Evolutionary conservation across 208 protist species (phyloP).

Genomic region (Wallacemonas sp.): DNA sequence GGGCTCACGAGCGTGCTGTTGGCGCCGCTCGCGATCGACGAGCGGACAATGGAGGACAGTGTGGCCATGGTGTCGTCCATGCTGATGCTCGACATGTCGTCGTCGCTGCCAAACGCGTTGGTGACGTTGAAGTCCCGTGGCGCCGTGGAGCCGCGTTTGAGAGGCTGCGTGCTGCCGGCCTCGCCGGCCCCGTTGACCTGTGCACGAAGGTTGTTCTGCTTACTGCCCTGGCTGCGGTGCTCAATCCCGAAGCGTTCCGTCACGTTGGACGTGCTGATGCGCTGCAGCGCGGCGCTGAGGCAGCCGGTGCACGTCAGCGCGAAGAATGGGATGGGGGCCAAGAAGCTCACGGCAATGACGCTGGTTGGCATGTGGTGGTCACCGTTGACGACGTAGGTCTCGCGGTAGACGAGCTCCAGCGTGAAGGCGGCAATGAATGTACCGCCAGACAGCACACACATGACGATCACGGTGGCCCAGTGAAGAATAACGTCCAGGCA

Average conservation of each 20-base stretch:
- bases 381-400: background rate
- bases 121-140: slow-evolving; percentile 1
- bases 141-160: slow-evolving; percentile 8
- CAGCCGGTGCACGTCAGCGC: background rate
- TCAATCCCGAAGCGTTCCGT: background rate
- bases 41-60: slow-evolving; percentile 40
- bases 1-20: slow-evolving; percentile 10
- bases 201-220: background rate
- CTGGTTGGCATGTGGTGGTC: slow-evolving; percentile 8
- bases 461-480: slow-evolving; percentile 12
- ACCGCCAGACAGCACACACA: slow-evolving; percentile 13
- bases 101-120: background rate
- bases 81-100: slow-evolving; percentile 8
- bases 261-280: background rate
- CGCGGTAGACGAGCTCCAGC: slow-evolving; percentile 12
- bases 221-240: background rate
- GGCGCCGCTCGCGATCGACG: slow-evolving; percentile 17
- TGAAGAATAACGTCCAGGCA: slow-evolving; percentile 20
- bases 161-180: background rate
- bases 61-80: slow-evolving; percentile 13
- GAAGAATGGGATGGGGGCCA: slow-evolving; percentile 21
- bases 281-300: background rate
- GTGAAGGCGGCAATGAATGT: slow-evolving; percentile 24
- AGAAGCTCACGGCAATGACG: slow-evolving; percentile 15
- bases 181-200: background rate